Base-by-base conservation (phyloP, 2,329 filamentous ascomycete species). In the Penicillium sp. region DNA sequence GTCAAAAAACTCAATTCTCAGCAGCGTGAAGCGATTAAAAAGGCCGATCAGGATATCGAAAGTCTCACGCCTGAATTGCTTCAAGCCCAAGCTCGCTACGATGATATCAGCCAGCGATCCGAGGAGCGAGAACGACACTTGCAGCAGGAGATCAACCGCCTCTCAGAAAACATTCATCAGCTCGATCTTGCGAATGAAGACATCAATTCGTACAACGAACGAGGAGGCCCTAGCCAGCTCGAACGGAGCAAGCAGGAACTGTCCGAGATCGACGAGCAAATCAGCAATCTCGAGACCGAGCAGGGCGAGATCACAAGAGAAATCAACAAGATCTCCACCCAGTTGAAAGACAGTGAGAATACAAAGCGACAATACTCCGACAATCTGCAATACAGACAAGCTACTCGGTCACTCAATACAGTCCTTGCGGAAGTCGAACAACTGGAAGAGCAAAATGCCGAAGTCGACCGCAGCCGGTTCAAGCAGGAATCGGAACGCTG, bases 301-400 rank as follows among this genome's bases (percentile, higher is more conserved):
- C 85, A 89, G 65, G 75, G 75, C 12, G 77, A 84, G 42, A 76
- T 94, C 47, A 87, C 85, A 2, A 78, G 81, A 23, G 82, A 87
- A 50, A 85, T 89, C 55, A 94, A 95, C 71, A 85, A 86, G 61
- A 81, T 96, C 46, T 87, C 88, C 59, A 83, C 88, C 45, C 86
- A 90, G 47, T 81, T 92, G 47, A 84, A 85, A 62, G 90, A 91
- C 65, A 88, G 89, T 51, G 88, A 92, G 58, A 85, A 86, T 53
- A 92, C 86, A 51, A 93, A 91, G 74, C 87, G 89, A 63, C 91
- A 89, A 58, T 96, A 99, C 62, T 80, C 80, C 21, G 91, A 97
- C 69, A 99, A 99, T 64, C 76, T 97, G 47, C 86, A 86, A 57
- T 96, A 91, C 69, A 88, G 94, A 52, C 87, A 87, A 67, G 87